Base-by-base conservation (phyloP, 2,329 filamentous ascomycete genomes). In the Penicillium expansum region DNA sequence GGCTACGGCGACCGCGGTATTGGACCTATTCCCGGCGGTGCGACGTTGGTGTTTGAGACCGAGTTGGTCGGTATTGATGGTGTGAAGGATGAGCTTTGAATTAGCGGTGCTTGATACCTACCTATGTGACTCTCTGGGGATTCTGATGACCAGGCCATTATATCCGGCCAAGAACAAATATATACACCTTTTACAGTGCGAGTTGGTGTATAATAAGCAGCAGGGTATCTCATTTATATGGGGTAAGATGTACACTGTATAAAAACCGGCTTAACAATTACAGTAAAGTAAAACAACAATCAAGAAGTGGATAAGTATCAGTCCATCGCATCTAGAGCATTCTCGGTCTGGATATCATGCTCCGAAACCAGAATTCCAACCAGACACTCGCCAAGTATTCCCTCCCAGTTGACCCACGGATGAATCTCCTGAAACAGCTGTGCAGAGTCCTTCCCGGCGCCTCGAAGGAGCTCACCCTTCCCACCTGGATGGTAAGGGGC, bases 31-130 rank as follows among this genome's bases (percentile, higher is more conserved):
- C 92, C 92, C 18, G 86, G 83, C 5, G 87, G 86, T 32, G 86
- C 89, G 65, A 95, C 91, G 56, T 77, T 97, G 69, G 86, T 97
- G 52, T 97, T 97, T 71, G 91, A 96, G 80, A 96, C 92, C 44
- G 91, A 96, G 77, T 80, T 97, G 64, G 80, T 97, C 68, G 87
- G 83, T 55, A 97, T 97, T 70, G 80, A 86, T 16, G 92, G 92
- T 30, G 89, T 93, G 51, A 78, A 77, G 70, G 76, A 78, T 67
- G 77, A 79, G 67, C 64, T 78, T 56, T 79, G 67, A 69, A 56
- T 39, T n/a, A 27, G 18, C 3, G 35, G 39, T 44, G 20, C 5
- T 45, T 35, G 16, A 45, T 44, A 32, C 14, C 20, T 35, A 35
- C 20, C 30, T 47, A 10, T 11, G 11, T 52, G 20, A 14, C 18